Conservation (phyloP, 1,284 basidiomycete species). For the Entoloma clypeatum region DNA sequence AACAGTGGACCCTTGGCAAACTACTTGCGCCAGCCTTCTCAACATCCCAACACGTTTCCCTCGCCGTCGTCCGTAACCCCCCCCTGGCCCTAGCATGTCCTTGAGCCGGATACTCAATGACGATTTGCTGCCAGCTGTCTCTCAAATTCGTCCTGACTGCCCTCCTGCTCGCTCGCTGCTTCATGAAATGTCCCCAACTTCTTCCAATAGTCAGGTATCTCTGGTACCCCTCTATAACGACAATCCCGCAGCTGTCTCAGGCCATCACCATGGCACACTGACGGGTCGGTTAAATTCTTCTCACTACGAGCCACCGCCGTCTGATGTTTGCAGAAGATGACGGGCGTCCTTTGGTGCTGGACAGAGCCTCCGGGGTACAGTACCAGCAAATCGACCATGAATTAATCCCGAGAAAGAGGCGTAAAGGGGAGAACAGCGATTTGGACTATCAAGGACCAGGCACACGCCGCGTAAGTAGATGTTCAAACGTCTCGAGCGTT, state of each 20-base stretch:
- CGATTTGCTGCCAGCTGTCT: conserved; percentile 40
- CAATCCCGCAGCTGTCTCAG: background rate
- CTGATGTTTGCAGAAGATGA: too few species aligned
- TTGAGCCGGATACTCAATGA: conserved; percentile 74
- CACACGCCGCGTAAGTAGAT: conserved; percentile 48
- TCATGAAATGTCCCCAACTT: conserved; percentile 12
- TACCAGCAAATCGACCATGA: conserved; percentile 37
- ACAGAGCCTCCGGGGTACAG: conserved; percentile 24
- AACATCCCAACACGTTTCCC: conserved; percentile 5
- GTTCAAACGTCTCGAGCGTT: conserved; percentile 16
- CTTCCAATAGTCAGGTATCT: background rate
- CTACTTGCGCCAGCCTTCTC: conserved; percentile 30
- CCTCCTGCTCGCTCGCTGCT: conserved; percentile 21
- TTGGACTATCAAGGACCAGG: conserved; percentile 51
- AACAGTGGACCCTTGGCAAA: conserved; percentile 28
- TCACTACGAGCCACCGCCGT: too few species aligned
- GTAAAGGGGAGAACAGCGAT: conserved; percentile 45
- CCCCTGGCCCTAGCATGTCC: conserved; percentile 47
- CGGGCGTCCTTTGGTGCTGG: conserved; percentile 25
- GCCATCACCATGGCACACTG: too few species aligned
- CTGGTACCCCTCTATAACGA: background rate
- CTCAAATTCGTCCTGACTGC: conserved; percentile 24
- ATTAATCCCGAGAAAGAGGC: conserved; percentile 50
- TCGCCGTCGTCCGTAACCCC: conserved; percentile 13
- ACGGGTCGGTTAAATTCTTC: too few species aligned